Conservation (phyloP, 1,284 basidiomycete species). For the Austroboletus olivaceoglutinosus region DNA sequence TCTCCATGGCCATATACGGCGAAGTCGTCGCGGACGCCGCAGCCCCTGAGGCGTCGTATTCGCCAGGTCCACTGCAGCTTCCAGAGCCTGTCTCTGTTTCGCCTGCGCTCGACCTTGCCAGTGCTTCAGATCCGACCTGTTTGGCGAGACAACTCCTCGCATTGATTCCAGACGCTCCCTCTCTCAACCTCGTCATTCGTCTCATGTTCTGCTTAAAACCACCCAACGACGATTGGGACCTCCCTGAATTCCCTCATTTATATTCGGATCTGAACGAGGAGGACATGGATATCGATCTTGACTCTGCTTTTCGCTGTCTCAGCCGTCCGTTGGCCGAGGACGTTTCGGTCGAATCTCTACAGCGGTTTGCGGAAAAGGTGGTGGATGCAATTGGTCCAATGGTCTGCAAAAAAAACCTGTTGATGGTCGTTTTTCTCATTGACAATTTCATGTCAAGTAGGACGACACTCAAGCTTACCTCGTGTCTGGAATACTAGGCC, state of each 20-base stretch:
- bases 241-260: conserved; percentile 66
- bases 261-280: conserved; percentile 54
- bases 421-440: background rate
- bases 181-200: conserved; percentile 59
- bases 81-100: conserved; percentile 21
- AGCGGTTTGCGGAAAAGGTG: conserved; percentile 53
- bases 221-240: conserved; percentile 71
- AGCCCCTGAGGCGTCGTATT: conserved; percentile 11
- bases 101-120: conserved; percentile 56
- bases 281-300: conserved; percentile 50
- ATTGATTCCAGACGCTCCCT: conserved; percentile 58
- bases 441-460: too few relatives aligned
- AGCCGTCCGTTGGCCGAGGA: conserved; percentile 59
- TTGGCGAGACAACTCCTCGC: conserved; percentile 60
- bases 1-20: conserved; percentile 46
- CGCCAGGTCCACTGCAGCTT: conserved; percentile 15
- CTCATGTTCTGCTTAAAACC: conserved; percentile 77
- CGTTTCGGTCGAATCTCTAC: conserved; percentile 43
- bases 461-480: conserved; percentile 53
- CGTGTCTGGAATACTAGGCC: conserved; percentile 57
- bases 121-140: conserved; percentile 53
- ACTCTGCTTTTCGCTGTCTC: conserved; percentile 49
- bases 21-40: conserved; percentile 22
- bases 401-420: conserved; percentile 37
- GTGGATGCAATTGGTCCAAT: conserved; percentile 50